Conservation (phyloP, 192 early-diverging fungal species). For the Podila clonocystis region DNA sequence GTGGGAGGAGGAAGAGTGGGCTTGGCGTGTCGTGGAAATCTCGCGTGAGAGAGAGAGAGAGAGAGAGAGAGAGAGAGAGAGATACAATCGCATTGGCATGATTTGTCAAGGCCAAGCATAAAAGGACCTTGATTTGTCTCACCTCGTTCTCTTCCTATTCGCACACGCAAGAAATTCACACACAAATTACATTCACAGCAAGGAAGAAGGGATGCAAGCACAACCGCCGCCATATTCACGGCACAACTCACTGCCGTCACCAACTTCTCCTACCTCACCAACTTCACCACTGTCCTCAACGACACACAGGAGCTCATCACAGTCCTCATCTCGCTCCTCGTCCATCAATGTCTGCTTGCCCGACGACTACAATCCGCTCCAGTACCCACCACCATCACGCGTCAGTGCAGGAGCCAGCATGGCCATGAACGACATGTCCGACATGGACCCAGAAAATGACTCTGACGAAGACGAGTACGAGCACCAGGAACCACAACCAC, state of each 20-base stretch:
- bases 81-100: too few relatives aligned
- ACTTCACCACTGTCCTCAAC: constrained; percentile 3
- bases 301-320: constrained; percentile 17
- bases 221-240: constrained; percentile 34
- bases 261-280: background rate
- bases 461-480: background rate
- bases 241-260: background rate
- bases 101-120: too few relatives aligned
- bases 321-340: constrained; percentile 16
- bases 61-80: too few relatives aligned
- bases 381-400: constrained; percentile 46
- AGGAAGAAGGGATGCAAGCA: background rate
- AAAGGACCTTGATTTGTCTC: too few relatives aligned
- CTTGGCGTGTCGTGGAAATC: too few relatives aligned
- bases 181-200: background rate
- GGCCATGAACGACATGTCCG: constrained; percentile 21
- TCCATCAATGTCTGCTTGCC: constrained; percentile 17
- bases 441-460: constrained; percentile 10
- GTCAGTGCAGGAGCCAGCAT: constrained; percentile 31
- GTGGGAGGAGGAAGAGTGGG: too few relatives aligned
- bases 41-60: too few relatives aligned
- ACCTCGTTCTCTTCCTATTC: too few relatives aligned
- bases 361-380: constrained; percentile 48
- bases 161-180: background rate
- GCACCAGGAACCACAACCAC: background rate